Percentiles rank a stretch among this genome's conserved stretches.
phyloP scores from a whole-genome alignment of 371 early-diverging fungal species.

The Rhizopus sp. region DNA sequence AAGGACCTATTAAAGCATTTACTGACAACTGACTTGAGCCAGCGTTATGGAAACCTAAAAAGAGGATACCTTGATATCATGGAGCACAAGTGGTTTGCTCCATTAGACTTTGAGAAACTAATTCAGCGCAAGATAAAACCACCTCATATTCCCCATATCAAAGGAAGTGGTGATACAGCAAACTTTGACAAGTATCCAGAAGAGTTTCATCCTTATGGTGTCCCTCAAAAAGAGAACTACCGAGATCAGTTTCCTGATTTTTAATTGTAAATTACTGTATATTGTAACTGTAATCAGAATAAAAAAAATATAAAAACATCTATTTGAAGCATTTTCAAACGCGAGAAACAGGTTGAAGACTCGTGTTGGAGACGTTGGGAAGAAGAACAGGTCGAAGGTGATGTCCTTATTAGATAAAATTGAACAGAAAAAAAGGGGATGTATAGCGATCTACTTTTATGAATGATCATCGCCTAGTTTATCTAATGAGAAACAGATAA shows the following conservation, averaged over 20 bases:
- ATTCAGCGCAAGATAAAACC: slow-evolving; percentile 60
- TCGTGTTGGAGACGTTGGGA: too few relatives aligned
- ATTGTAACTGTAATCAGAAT: too few relatives aligned
- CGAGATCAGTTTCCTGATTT: slow-evolving; percentile 33
- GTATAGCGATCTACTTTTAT: too few relatives aligned
- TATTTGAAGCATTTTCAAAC: too few relatives aligned
- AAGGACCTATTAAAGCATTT: slow-evolving; percentile 92
- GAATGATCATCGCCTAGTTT: too few relatives aligned
- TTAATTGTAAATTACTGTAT: slow-evolving; percentile 3
- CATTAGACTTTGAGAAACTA: slow-evolving; percentile 74
- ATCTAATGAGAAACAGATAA: too few relatives aligned
- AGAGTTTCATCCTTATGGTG: slow-evolving; percentile 34
- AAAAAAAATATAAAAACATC: too few relatives aligned
- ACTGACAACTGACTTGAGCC: slow-evolving; percentile 84
- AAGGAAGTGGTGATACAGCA: slow-evolving; percentile 84
- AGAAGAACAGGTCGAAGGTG: too few relatives aligned
- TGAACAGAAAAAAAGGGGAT: too few relatives aligned
- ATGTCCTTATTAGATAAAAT: background rate
- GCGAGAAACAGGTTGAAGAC: too few relatives aligned
- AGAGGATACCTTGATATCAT: slow-evolving; percentile 82
- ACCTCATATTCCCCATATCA: slow-evolving; percentile 82
- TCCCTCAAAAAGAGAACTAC: slow-evolving; percentile 23
- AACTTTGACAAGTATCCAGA: slow-evolving; percentile 91
- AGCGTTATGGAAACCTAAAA: slow-evolving; percentile 90
- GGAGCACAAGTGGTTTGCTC: slow-evolving; percentile 85